Percentiles rank a stretch among this genome's conserved stretches.
Conservation (phyloP, 768 basidiomycete species). For the Boletus coccyginus region DNA sequence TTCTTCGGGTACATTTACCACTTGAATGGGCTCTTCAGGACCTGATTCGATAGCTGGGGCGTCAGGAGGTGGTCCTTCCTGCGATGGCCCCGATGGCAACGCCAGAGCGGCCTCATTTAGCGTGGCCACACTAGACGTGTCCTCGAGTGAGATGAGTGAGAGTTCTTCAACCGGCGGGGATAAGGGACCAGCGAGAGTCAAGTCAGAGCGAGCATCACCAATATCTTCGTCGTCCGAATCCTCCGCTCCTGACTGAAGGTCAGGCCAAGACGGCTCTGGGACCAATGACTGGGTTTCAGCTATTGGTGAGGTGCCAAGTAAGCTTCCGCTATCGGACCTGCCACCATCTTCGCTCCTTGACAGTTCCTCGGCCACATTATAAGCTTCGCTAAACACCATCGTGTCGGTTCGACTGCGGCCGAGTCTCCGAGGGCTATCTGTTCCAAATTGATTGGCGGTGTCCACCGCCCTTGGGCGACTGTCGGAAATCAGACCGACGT, state of each 20-base stretch:
- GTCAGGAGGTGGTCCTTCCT: slow-evolving; percentile 2
- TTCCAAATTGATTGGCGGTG: slow-evolving; percentile 11
- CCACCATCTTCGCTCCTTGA: slow-evolving; percentile 19
- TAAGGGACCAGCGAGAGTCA: slow-evolving; percentile 11
- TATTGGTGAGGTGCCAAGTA: slow-evolving; percentile 12
- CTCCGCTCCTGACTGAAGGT: slow-evolving; percentile 13
- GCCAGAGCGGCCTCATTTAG: not conserved
- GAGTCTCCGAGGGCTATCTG: slow-evolving; percentile 42
- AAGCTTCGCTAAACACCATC: slow-evolving; percentile 61
- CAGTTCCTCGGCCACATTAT: slow-evolving; percentile 38
- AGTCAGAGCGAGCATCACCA: slow-evolving; percentile 22
- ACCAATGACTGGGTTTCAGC: slow-evolving; percentile 11
- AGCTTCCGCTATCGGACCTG: not conserved
- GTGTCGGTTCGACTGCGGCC: slow-evolving; percentile 68
- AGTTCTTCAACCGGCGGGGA: slow-evolving; percentile 31
- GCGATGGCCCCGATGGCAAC: not conserved
- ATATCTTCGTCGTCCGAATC: slow-evolving; percentile 25
- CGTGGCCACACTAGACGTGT: not conserved
- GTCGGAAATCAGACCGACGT: slow-evolving; percentile 5
- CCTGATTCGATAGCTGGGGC: slow-evolving; percentile 4
- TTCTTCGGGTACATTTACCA: not conserved
- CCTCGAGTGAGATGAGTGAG: slow-evolving; percentile 26
- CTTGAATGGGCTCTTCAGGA: slow-evolving; percentile 8
- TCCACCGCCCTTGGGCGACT: slow-evolving; percentile 23
- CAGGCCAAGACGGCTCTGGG: slow-evolving; percentile 8